Conservation (phyloP, 2,329 filamentous ascomycete genomes). For the Penicillium verrucosum region DNA sequence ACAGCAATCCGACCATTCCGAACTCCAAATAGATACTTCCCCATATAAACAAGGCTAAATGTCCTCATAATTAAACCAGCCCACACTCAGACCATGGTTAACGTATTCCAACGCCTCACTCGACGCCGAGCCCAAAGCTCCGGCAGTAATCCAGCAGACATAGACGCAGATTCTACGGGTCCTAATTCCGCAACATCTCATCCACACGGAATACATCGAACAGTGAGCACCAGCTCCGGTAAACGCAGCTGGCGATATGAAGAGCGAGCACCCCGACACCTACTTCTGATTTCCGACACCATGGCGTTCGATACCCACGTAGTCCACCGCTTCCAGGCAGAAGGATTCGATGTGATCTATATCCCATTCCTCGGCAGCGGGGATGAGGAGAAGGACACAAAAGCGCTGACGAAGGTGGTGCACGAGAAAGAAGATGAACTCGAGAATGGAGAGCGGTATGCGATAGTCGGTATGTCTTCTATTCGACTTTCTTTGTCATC, state of each 20-base stretch:
- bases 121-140: conserved; percentile 16
- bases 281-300: conserved; percentile 32
- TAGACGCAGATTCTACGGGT: not conserved
- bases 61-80: not conserved
- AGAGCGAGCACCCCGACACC: conserved; percentile 20
- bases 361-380: conserved; percentile 42
- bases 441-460: conserved; percentile 56
- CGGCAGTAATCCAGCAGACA: not conserved
- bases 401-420: conserved; percentile 48
- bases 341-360: conserved; percentile 58
- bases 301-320: conserved; percentile 52
- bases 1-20: not conserved
- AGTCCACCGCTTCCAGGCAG: conserved; percentile 52
- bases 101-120: conserved; percentile 20
- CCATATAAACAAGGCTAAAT: not conserved
- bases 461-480: conserved; percentile 53
- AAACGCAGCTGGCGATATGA: conserved; percentile 16
- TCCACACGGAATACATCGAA: conserved; percentile 11
- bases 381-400: conserved; percentile 46
- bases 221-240: conserved; percentile 13
- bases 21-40: too few relatives aligned
- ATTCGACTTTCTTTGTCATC: not conserved
- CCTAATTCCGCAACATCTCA: not conserved
- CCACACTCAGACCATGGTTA: conserved; percentile 14
- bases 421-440: conserved; percentile 52